Conservation (phyloP, 2,329 filamentous ascomycete genomes). For the Aspergillus sp. region DNA sequence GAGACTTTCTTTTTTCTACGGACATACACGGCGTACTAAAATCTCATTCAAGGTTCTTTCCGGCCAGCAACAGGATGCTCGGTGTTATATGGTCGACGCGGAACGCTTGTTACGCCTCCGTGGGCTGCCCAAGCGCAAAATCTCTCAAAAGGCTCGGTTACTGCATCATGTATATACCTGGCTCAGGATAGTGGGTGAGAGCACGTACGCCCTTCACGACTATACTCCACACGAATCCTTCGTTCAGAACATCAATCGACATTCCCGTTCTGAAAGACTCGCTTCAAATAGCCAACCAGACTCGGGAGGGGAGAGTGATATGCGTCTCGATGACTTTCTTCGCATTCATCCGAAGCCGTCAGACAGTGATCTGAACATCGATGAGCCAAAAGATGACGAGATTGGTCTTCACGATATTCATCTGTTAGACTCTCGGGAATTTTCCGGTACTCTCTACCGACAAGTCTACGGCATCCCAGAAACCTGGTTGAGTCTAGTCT, state of each 20-base stretch:
- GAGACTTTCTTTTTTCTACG: slow-evolving; percentile 4
- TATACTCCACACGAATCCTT: slow-evolving; percentile 23
- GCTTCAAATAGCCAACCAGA: background rate
- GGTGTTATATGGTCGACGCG: slow-evolving; percentile 39
- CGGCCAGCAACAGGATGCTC: slow-evolving; percentile 32
- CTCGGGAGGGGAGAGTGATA: slow-evolving; percentile 19
- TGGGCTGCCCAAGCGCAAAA: slow-evolving; percentile 34
- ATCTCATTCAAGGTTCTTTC: slow-evolving; percentile 21
- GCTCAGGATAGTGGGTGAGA: slow-evolving; percentile 38
- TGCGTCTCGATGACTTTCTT: slow-evolving; percentile 42
- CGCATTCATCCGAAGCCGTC: slow-evolving; percentile 33
- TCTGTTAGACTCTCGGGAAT: slow-evolving; percentile 35
- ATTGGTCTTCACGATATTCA: slow-evolving; percentile 41
- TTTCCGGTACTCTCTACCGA: slow-evolving; percentile 37
- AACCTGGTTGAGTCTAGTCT: slow-evolving; percentile 46
- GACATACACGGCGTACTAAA: background rate
- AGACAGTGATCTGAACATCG: slow-evolving; percentile 40
- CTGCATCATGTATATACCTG: slow-evolving; percentile 43
- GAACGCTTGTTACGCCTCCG: slow-evolving; percentile 38
- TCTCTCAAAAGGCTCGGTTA: slow-evolving; percentile 38
- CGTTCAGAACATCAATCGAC: slow-evolving; percentile 18
- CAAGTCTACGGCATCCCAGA: slow-evolving; percentile 46
- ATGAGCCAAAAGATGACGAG: slow-evolving; percentile 36
- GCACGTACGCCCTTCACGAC: slow-evolving; percentile 33
- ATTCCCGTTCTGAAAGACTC: slow-evolving; percentile 3